Evolutionary conservation across 2,329 filamentous ascomycete species (phyloP).

Genomic region (Pseudocercospora cruenta): DNA sequence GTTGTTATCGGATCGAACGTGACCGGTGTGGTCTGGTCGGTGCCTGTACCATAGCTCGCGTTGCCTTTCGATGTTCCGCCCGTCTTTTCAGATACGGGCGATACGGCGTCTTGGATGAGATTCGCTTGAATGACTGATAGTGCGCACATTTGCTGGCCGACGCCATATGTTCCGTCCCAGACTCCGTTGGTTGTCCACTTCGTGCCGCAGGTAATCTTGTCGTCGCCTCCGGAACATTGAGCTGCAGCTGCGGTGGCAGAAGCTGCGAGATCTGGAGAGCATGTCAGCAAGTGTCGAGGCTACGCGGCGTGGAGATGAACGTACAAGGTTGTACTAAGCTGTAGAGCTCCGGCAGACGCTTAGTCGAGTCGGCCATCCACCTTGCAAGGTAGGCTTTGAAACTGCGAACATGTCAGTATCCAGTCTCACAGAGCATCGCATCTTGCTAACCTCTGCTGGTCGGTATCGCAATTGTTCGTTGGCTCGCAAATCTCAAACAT

Average conservation of each 20-base stretch:
- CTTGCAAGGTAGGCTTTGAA: slow-evolving; percentile 50
- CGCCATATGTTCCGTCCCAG: slow-evolving; percentile 52
- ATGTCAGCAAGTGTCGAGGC: slow-evolving; percentile 43
- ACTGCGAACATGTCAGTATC: slow-evolving; percentile 39
- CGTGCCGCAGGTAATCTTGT: slow-evolving; percentile 48
- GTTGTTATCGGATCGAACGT: slow-evolving; percentile 45
- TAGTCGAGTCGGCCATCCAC: slow-evolving; percentile 47
- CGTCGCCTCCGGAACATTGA: slow-evolving; percentile 53
- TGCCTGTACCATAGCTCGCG: slow-evolving; percentile 18
- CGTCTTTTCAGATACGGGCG: slow-evolving; percentile 49
- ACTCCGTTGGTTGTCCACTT: slow-evolving; percentile 43
- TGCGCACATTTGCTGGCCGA: slow-evolving; percentile 59
- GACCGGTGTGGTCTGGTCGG: slow-evolving; percentile 1
- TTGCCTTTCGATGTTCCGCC: slow-evolving; percentile 39
- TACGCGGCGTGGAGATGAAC: slow-evolving; percentile 55
- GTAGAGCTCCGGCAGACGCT: slow-evolving; percentile 45
- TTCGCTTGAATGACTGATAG: slow-evolving; percentile 51
- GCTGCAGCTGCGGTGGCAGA: slow-evolving; percentile 58
- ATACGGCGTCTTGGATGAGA: slow-evolving; percentile 41
- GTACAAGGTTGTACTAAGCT: slow-evolving; percentile 51
- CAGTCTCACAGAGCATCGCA: not conserved
- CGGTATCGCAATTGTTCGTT: slow-evolving; percentile 45
- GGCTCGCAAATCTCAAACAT: slow-evolving; percentile 54
- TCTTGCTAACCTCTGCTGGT: slow-evolving; percentile 44
- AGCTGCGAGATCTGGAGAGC: slow-evolving; percentile 42